These are phyloP conservation scores for Senna tora DNA, from an alignment of 306 rosid species.

Conservation along the genomic window DNA sequence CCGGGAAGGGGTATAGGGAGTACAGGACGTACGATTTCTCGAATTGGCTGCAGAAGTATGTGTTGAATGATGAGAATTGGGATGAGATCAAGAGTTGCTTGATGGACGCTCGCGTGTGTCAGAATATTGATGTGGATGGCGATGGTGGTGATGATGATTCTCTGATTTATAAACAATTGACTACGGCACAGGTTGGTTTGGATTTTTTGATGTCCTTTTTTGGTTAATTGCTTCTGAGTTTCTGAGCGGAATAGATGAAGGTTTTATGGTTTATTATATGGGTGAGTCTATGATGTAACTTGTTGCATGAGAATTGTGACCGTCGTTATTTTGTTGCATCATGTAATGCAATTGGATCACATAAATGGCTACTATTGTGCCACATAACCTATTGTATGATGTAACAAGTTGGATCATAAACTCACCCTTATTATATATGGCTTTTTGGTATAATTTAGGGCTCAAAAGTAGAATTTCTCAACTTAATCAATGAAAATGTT, in stretches of 20 bases:
- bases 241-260: background rate
- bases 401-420: too few relatives aligned
- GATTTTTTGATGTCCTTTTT: background rate
- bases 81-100: slow-evolving; percentile 55
- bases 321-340: too few relatives aligned
- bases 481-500: too few relatives aligned
- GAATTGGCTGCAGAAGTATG: slow-evolving; percentile 63
- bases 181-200: slow-evolving; percentile 52
- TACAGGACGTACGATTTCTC: slow-evolving; percentile 57
- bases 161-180: slow-evolving; percentile 37
- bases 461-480: too few relatives aligned
- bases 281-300: too few relatives aligned
- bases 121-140: slow-evolving; percentile 28
- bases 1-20: slow-evolving; percentile 48
- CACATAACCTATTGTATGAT: too few relatives aligned
- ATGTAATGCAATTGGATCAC: too few relatives aligned
- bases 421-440: too few relatives aligned
- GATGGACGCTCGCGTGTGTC: slow-evolving; percentile 47
- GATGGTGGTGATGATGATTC: slow-evolving; percentile 10
- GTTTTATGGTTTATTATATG: too few relatives aligned
- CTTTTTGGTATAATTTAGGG: too few relatives aligned
- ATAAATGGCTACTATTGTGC: too few relatives aligned
- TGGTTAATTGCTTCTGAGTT: background rate
- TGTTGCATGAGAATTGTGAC: too few relatives aligned
- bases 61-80: slow-evolving; percentile 60